Evolutionary conservation across 2,329 filamentous ascomycete genomes (phyloP), one percentile per base, ranked within the genome.

Genomic region (Pseudocercospora crystallina): DNA sequence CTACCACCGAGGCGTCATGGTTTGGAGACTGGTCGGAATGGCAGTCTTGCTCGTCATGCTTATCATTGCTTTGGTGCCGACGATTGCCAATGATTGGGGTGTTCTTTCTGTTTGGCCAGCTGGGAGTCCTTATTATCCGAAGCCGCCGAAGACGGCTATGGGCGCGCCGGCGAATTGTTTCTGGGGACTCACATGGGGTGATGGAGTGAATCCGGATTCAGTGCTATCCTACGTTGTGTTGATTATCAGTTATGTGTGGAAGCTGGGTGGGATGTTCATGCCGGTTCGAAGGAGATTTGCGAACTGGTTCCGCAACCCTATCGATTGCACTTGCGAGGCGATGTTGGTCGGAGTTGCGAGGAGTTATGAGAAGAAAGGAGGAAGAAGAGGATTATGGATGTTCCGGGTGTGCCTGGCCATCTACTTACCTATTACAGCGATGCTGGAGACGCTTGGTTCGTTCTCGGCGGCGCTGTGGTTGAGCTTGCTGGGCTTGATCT

Each of bases 241-340:
- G 2, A 48, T 63, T 20, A 20, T 59, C 8, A 56, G 51, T 34
- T 64, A 65, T 40, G n/a, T 63, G 7, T 64, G 62, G 62, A 65
- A 65, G 43, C 32, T 62, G 29, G 57, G 58, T 5, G 54, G 56
- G 2, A 43, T 64, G 17, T 62, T 59, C 39, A 41, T 41, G 17
- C 35, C 47, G 5, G 42, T 54, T 8, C 40, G 51, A 11, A 47
- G 29, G n/a, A 20, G 47, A 1, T 63, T 58, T 31, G 44, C 48
- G 8, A 32, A 38, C 15, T 49, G 45, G 7, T 32, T 64, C 37
- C 55, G 56, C 5, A 36, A 49, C 10, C 59, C 57, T 2, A 32
- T 49, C 15, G 50, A 58, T 13, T 39, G 45, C 14, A 13, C 46
- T 4, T 47, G 60, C 10, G 60, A 61, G 35, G 47, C 29, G 5